Evolutionary conservation across 2,329 filamentous ascomycete genomes (phyloP), one percentile per base, ranked within the genome.

Genomic region (Aspergillus alliaceus): DNA sequence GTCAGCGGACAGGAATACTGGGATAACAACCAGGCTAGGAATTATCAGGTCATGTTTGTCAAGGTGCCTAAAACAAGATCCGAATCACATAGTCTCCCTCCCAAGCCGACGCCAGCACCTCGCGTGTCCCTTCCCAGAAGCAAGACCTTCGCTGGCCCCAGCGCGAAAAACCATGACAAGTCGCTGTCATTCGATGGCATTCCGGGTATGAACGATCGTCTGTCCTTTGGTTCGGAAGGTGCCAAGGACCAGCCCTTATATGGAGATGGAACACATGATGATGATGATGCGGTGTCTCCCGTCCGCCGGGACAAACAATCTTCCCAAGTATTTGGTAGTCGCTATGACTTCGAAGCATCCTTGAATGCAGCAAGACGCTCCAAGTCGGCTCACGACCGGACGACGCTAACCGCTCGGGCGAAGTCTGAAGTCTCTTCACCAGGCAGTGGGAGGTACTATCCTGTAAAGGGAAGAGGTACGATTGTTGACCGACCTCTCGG

Each of bases 311-410:
- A 75, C 35, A 76, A 78, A 64, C 83, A 66, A 75, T 80, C 68
- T 72, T 86, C 84, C 62, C 87, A 90, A 66, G 90, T 88, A 18
- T 97, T 98, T 73, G 90, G 91, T 47, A 93, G 93, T 74, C 89
- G 95, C 53, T 99, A 99, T 73, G 93, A 98, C 77, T 98, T 99
- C 73, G 88, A 90, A 59, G 91, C 91, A n/a, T 98, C 95, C 0
- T 82, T 98, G 29, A 88, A 84, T 53, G 91, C 92, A 51, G 92
- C 91, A 12, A 89, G 93, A 71, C 86, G 88, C 68, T 87, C 67
- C 7, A 72, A 73, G 51, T 60, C 85, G 27, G 87, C 89, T 47
- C 90, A 90, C 69, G 86, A 86, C 62, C 80, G 63, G 79, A 82
- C 61, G 84, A 86, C 72, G 78, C 80, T 68, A 83, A 82, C 76